phyloP scores from a whole-genome alignment of 495 filamentous ascomycete species.

The Neurospora sp. region DNA sequence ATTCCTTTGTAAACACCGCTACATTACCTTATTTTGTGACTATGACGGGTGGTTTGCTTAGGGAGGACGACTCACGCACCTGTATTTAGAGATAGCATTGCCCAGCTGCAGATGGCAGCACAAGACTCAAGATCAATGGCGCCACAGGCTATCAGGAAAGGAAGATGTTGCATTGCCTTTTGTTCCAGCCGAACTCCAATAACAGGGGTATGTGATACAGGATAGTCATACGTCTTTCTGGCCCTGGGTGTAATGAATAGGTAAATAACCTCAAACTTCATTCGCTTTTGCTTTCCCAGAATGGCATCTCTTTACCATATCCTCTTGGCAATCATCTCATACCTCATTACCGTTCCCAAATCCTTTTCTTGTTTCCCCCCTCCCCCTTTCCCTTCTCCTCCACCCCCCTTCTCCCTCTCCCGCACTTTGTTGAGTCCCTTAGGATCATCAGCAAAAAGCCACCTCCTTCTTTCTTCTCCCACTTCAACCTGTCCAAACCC shows the following conservation, averaged over 20 bases:
- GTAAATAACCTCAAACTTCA: background rate
- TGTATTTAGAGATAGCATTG: background rate
- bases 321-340: conserved; percentile 77
- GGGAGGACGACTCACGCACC: background rate
- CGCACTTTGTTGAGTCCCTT: conserved; percentile 56
- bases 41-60: background rate
- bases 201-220: background rate
- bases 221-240: background rate
- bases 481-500: conserved; percentile 80
- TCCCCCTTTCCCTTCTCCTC: conserved; percentile 50
- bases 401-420: conserved; percentile 70
- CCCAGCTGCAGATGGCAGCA: background rate
- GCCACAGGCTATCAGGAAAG: background rate
- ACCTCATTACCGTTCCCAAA: conserved; percentile 8
- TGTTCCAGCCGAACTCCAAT: background rate
- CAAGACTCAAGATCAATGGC: background rate
- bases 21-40: no score
- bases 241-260: background rate
- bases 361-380: conserved; percentile 73
- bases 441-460: conserved; percentile 80
- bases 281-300: background rate
- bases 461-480: conserved; percentile 72
- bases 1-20: background rate
- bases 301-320: conserved; percentile 53
- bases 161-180: background rate